Base-by-base conservation (phyloP, 2,329 filamentous ascomycete genomes). In the Emmonsiellopsis sp. region DNA sequence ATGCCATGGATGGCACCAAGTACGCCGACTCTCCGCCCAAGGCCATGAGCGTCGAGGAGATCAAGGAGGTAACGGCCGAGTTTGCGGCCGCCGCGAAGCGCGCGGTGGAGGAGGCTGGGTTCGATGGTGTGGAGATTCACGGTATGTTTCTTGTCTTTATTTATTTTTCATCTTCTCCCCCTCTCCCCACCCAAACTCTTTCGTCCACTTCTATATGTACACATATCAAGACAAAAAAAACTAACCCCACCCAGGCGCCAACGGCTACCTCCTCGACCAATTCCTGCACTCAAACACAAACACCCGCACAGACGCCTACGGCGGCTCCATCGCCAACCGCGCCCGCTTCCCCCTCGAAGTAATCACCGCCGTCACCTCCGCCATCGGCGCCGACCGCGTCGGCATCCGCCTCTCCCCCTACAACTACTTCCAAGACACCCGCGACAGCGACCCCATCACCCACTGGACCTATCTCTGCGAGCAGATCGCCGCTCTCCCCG, bases 391-490 rank as follows among this genome's bases (percentile, higher is more conserved):
- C 0, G 69, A 77, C 1, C 70, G 69, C 6, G 60, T 76, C 1
- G 74, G 66, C 1, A 72, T 77, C 15, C 72, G 76, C 0, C 62
- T 80, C 13, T 74, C 72, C 13, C 70, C 60, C 16, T 80, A 52
- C 55, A 65, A 62, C 49, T 58, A 58, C 3, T 72, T 70, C 62
- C 66, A 72, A 58, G 69, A 60, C 8, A 72, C 87, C 82, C 69
- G 70, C 37, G 85, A 85, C 80, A 59, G 66, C 0, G 74, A 87
- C 45, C 83, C 83, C 0, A 62, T 81, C 8, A 78, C 82, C 0
- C 83, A 87, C 56, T 88, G 86, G 62, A 70, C 69, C 0, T 73
- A 87, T 60, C 32, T 49, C 2, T 40, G 46, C 5, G 20, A 38
- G 15, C 46, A 49, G 9, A 63, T 86, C 7, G 73, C 82, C 40